Percentiles rank a stretch among this genome's conserved stretches.
Evolutionary conservation across 306 rosid genomes (phyloP).

Genomic region (Fragaria nilgerrensis): DNA sequence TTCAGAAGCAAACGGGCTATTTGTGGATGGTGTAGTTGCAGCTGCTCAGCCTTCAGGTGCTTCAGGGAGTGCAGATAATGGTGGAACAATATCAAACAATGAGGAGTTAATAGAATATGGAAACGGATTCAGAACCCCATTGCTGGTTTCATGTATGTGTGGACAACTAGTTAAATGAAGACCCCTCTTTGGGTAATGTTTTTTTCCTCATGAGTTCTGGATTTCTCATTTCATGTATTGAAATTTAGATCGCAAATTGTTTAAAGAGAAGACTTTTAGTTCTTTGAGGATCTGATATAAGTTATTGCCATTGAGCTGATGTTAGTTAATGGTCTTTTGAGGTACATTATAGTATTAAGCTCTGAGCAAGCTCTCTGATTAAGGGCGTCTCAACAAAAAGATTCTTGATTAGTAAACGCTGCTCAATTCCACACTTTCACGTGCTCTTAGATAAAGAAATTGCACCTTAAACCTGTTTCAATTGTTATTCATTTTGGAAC

Average conservation of each 20-base stretch:
- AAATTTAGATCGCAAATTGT: neutral
- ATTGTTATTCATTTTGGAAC: neutral
- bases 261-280: neutral
- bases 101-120: conserved; percentile 29
- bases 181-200: neutral
- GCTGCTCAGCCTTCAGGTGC: conserved; percentile 27
- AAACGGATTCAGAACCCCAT: conserved; percentile 33
- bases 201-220: neutral
- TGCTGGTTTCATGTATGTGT: conserved; percentile 39
- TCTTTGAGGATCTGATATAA: neutral
- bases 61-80: conserved; percentile 22
- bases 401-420: conserved; percentile 7
- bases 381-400: neutral
- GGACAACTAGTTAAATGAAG: conserved; percentile 28
- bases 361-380: neutral
- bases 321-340: neutral
- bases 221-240: neutral
- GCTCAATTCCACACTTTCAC: neutral
- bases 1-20: conserved; percentile 25
- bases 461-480: neutral
- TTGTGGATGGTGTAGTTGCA: conserved; percentile 32
- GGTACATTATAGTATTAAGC: neutral
- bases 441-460: neutral
- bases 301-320: neutral
- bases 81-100: conserved; percentile 24